phyloP scores from a whole-genome alignment of 73 alveolate genomes.

The Tetrahymena borealis region DNA sequence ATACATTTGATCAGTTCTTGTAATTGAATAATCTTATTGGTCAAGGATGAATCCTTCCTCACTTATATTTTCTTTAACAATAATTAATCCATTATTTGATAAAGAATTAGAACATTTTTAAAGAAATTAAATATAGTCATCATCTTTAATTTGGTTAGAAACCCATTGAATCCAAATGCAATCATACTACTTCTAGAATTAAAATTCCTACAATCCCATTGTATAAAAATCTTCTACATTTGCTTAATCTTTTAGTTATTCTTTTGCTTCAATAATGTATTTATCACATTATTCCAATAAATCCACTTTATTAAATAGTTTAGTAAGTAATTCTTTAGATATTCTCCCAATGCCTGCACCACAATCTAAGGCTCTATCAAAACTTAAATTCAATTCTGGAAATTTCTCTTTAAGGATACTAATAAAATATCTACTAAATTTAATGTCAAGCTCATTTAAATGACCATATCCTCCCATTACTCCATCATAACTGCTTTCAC shows the following conservation, averaged over 20 bases:
- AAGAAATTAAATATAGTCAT: conserved; percentile 52
- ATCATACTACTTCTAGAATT: conserved; percentile 34
- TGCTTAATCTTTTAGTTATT: conserved; percentile 19
- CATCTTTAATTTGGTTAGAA: conserved; percentile 54
- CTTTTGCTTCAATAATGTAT: conserved; percentile 45
- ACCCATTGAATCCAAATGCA: conserved; percentile 73
- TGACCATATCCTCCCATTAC: not conserved
- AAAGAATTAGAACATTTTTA: conserved; percentile 37
- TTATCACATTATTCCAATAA: conserved; percentile 54
- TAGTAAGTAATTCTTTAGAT: conserved; percentile 44
- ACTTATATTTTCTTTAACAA: conserved; percentile 59
- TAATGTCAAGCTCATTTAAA: not conserved
- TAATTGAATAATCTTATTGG: conserved; percentile 50
- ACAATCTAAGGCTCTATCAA: conserved; percentile 54
- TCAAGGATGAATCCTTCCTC: conserved; percentile 44
- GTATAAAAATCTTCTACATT: conserved; percentile 20
- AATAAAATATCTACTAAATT: not conserved
- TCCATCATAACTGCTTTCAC: not conserved
- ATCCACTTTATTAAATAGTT: conserved; percentile 55
- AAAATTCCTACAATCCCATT: conserved; percentile 18
- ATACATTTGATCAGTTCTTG: conserved; percentile 36
- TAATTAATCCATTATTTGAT: conserved; percentile 43
- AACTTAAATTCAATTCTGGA: not conserved
- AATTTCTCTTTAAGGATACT: not conserved
- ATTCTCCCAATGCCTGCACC: conserved; percentile 85